Evolutionary conservation across 2,329 filamentous ascomycete species (phyloP).

Genomic region (Madurella mycetomatis): DNA sequence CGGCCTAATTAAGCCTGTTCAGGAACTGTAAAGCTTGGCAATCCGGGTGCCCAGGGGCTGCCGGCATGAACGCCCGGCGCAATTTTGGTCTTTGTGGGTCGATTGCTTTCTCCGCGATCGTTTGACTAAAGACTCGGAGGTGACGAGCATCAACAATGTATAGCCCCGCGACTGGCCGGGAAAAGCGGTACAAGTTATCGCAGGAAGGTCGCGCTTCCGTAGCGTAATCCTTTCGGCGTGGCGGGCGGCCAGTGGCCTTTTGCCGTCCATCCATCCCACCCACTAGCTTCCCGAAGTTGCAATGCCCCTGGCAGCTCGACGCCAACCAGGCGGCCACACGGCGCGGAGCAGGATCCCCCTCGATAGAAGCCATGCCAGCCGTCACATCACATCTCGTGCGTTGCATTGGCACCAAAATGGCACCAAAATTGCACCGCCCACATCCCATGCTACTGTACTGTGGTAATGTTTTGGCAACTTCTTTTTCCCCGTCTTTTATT

Average conservation of each 20-base stretch:
- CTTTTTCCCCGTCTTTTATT: too few relatives aligned
- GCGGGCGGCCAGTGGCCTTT: too few relatives aligned
- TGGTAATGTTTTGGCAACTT: too few relatives aligned
- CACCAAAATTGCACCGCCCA: too few relatives aligned
- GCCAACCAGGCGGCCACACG: constrained; percentile 11
- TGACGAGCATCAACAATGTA: too few relatives aligned
- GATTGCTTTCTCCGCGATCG: neutral
- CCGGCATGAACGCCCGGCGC: constrained; percentile 11
- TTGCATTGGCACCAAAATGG: constrained; percentile 12
- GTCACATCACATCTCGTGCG: constrained; percentile 17
- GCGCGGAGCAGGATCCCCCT: constrained; percentile 9
- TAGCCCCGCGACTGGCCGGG: too few relatives aligned
- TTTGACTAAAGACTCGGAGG: too few relatives aligned
- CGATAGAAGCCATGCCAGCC: neutral
- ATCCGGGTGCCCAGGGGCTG: constrained; percentile 13
- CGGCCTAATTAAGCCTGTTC: constrained; percentile 22
- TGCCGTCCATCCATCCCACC: neutral
- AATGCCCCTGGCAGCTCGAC: constrained; percentile 5
- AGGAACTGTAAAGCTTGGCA: constrained; percentile 15
- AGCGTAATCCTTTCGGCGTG: too few relatives aligned
- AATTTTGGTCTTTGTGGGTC: neutral
- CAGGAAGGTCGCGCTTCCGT: too few relatives aligned
- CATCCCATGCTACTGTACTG: too few relatives aligned
- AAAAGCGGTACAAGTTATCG: too few relatives aligned
- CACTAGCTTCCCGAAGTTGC: neutral